Evolutionary conservation across 371 early-diverging fungal species (phyloP), one percentile per base, ranked within the genome.

Genomic region (Mucor sp.): DNA sequence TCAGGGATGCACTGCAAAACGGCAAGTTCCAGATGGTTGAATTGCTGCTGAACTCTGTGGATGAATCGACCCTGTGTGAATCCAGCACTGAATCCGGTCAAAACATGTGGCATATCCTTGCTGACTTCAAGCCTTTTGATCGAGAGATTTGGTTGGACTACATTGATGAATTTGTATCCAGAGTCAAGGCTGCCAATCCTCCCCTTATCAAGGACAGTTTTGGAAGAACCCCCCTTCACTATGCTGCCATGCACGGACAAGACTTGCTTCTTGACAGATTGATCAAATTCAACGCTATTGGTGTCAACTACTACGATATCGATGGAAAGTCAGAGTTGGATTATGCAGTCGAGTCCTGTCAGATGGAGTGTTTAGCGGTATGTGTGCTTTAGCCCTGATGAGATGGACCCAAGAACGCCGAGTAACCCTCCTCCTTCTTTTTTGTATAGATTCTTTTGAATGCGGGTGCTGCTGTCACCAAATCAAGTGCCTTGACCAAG

Each of bases 21-120:
- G 85, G 77, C 25, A 78, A 78, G 58, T 87, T 83, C 66, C 85
- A 87, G 63, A 70, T 90, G 62, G 87, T 82, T 0, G 75, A 85
- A 7, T 63, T 82, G 17, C 57, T 86, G 4, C 30, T 86, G 14
- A 60, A 75, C 19, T 62, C 73, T 28, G 75, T 77, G 35, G 12
- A 41, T 4, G 65, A 63, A 15, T 30, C 65, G 0, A 21, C 41
- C 0, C 63, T 68, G 23, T 63, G 57, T 27, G 69, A 58, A 7
- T 62, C 62, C 17, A 28, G 66, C 6, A 50, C 62, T 19, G 7
- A 57, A 8, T 59, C 70, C 4, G 55, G 65, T 6, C 82, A 81
- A 39, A 85, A 76, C 23, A 33, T 86, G 2, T 78, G 83, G 75
- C 90, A 89, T 62, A 62, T 85, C 6, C 35, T 85, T 15, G 72